phyloP scores from a whole-genome alignment of 1,284 basidiomycete genomes.

The Austroboletus niveus region DNA sequence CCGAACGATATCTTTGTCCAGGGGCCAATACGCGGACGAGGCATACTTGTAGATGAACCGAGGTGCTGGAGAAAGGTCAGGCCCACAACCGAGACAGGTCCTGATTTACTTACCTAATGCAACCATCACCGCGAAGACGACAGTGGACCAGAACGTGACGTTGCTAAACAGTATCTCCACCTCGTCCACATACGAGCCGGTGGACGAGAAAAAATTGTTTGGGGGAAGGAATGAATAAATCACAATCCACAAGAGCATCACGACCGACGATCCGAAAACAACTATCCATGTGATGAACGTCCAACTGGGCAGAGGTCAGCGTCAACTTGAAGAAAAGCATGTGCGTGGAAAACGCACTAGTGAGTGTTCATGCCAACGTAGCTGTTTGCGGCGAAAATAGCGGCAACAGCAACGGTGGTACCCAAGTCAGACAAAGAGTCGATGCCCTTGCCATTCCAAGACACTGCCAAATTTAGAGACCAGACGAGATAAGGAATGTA shows the following conservation, averaged over 20 bases:
- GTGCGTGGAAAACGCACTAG: conserved; percentile 59
- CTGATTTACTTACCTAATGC: conserved; percentile 60
- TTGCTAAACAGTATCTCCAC: conserved; percentile 74
- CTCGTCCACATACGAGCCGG: conserved; percentile 71
- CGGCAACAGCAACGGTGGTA: conserved; percentile 86
- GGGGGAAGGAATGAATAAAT: conserved; percentile 75
- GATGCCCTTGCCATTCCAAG: conserved; percentile 74
- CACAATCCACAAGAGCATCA: conserved; percentile 83
- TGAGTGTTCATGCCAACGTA: conserved; percentile 87
- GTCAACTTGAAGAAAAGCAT: background rate
- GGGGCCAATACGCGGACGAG: conserved; percentile 63
- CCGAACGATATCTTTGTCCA: conserved; percentile 83
- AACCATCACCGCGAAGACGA: conserved; percentile 65
- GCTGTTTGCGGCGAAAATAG: conserved; percentile 84
- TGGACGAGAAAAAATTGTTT: conserved; percentile 35
- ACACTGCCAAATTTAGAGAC: conserved; percentile 59
- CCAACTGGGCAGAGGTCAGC: conserved; percentile 56
- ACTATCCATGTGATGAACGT: conserved; percentile 83
- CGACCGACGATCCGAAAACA: conserved; percentile 74
- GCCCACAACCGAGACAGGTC: background rate
- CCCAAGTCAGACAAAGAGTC: conserved; percentile 87
- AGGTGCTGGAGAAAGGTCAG: conserved; percentile 51
- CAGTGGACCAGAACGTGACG: conserved; percentile 80
- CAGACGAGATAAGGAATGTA: conserved; percentile 87
- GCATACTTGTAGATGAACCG: conserved; percentile 73